These are phyloP conservation scores for Ogataea parapolymorpha DNA, from an alignment of 805 yeast species.

Conservation along the genomic window DNA sequence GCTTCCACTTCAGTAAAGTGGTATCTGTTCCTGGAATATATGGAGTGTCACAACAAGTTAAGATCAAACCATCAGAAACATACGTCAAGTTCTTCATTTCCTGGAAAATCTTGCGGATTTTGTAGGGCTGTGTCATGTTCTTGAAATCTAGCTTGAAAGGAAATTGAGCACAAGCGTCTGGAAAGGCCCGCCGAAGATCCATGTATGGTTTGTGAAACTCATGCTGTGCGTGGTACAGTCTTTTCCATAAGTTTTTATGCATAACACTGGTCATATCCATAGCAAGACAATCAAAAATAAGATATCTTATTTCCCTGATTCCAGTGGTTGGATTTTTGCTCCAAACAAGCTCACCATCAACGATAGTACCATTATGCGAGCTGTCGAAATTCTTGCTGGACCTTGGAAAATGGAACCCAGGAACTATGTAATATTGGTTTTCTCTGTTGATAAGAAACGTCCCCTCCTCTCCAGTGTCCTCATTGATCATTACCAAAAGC, in stretches of 20 bases:
- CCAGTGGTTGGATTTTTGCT: slow-evolving; percentile 54
- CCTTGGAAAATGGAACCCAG: slow-evolving; percentile 80
- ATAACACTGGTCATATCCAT: slow-evolving; percentile 72
- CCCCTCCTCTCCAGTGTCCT: slow-evolving; percentile 78
- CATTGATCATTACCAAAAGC: slow-evolving; percentile 55
- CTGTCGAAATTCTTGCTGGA: slow-evolving; percentile 43
- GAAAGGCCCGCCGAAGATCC: slow-evolving; percentile 61
- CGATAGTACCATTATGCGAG: slow-evolving; percentile 80
- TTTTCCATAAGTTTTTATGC: slow-evolving; percentile 67
- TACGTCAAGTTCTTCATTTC: slow-evolving; percentile 74
- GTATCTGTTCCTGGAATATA: slow-evolving; percentile 87
- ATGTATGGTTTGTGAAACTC: slow-evolving; percentile 80
- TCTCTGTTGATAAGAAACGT: slow-evolving; percentile 86
- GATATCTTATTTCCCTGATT: slow-evolving; percentile 66
- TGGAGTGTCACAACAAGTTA: slow-evolving; percentile 87
- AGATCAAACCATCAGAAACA: slow-evolving; percentile 89
- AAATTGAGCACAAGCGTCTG: slow-evolving; percentile 69
- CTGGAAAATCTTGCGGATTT: slow-evolving; percentile 69
- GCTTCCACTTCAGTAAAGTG: slow-evolving; percentile 91
- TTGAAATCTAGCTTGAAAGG: slow-evolving; percentile 87
- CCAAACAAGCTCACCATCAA: slow-evolving; percentile 91
- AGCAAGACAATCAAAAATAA: slow-evolving; percentile 89
- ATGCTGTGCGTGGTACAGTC: slow-evolving; percentile 83
- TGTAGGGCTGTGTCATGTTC: slow-evolving; percentile 81
- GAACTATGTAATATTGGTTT: slow-evolving; percentile 79